These are phyloP conservation scores for Thymus mandschuricus DNA, from an alignment of 257 asterid genomes.

Conservation along the genomic window DNA sequence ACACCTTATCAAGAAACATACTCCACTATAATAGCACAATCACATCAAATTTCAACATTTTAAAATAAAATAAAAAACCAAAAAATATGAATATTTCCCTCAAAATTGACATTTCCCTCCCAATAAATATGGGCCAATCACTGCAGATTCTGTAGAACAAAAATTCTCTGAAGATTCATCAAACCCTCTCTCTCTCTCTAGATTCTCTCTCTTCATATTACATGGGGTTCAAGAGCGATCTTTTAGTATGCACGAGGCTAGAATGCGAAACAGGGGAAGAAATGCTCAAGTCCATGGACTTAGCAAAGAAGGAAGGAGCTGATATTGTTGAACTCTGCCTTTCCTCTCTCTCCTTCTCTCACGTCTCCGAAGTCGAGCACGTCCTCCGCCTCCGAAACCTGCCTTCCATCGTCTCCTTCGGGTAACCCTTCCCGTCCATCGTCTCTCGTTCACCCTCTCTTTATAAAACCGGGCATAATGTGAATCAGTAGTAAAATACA, in stretches of 20 bases:
- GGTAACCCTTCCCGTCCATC: conserved; percentile 31
- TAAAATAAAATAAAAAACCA: background rate
- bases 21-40: too few species aligned
- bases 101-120: background rate
- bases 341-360: conserved; percentile 47
- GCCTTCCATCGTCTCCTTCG: conserved; percentile 57
- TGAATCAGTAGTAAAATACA: too few species aligned
- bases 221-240: conserved; percentile 49
- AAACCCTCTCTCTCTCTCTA: background rate
- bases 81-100: background rate
- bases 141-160: background rate
- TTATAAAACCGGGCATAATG: background rate
- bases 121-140: background rate
- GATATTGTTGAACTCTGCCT: conserved; percentile 60
- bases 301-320: conserved; percentile 66
- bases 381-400: conserved; percentile 41
- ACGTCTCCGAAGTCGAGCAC: conserved; percentile 45
- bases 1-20: too few species aligned
- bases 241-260: conserved; percentile 45
- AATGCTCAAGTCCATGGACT: conserved; percentile 43
- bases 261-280: conserved; percentile 54
- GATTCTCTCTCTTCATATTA: background rate
- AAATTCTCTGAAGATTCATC: background rate
- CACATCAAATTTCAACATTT: too few species aligned
- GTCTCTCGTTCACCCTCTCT: background rate